Percentiles rank a stretch among this genome's conserved stretches.
Evolutionary conservation across 1,284 basidiomycete genomes (phyloP).

Genomic region (Puccinia polysora): DNA sequence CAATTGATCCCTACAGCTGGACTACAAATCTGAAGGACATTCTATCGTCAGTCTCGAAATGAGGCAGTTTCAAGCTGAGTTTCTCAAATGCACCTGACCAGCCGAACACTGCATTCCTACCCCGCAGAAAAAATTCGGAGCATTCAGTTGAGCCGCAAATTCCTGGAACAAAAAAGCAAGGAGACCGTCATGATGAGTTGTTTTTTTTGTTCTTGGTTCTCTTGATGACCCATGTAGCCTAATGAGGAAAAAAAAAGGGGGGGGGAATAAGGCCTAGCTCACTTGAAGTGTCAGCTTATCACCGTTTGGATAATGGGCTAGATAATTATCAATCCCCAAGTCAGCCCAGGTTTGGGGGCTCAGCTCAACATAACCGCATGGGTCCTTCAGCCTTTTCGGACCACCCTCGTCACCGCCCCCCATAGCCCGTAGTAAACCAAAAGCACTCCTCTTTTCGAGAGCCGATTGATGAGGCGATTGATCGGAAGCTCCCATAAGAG

Average conservation of each 20-base stretch:
- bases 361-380: conserved; percentile 31
- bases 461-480: no score
- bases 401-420: conserved; percentile 6
- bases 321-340: conserved; percentile 34
- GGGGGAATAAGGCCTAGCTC: not conserved
- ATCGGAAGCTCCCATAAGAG: no score
- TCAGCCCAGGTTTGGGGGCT: conserved; percentile 29
- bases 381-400: conserved; percentile 17
- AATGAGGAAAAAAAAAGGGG: no score
- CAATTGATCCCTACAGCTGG: conserved; percentile 42
- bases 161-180: conserved; percentile 9
- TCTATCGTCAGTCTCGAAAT: not conserved
- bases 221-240: no score
- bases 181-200: not conserved
- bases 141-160: conserved; percentile 34
- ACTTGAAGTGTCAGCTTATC: conserved; percentile 40
- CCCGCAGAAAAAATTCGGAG: conserved; percentile 40
- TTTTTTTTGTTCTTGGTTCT: no score
- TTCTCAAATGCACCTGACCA: conserved; percentile 23
- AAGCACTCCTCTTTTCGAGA: conserved; percentile 4
- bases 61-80: not conserved
- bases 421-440: not conserved
- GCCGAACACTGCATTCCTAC: conserved; percentile 35
- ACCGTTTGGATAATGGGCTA: conserved; percentile 32
- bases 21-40: conserved; percentile 19